A percentile compares a stretch with the other conserved stretches of the same genome.
Conservation (phyloP, 345 rosid species). For the Eucalyptus albens region DNA sequence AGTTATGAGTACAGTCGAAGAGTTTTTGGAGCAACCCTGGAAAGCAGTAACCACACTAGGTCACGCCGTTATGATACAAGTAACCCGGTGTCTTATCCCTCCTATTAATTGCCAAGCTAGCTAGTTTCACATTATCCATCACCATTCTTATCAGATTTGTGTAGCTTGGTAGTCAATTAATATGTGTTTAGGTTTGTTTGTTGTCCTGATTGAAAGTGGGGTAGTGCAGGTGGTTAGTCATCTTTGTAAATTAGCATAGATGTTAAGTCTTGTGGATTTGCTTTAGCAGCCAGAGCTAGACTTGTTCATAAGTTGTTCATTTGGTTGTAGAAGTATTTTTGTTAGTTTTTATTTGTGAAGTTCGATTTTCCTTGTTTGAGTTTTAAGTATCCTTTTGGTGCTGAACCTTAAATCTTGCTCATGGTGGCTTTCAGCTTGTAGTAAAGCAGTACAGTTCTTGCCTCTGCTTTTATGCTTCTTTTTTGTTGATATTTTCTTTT, state of each 20-base stretch:
- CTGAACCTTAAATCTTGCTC: background rate
- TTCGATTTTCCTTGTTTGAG: background rate
- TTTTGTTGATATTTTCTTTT: background rate
- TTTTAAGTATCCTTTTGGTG: background rate
- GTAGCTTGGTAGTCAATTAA: background rate
- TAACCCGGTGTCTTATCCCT: constrained; percentile 15
- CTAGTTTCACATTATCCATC: background rate
- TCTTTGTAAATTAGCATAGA: background rate
- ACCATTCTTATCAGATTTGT: background rate
- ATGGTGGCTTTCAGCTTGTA: background rate
- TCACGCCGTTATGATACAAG: constrained; percentile 36
- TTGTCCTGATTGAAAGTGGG: background rate
- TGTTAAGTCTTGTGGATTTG: background rate
- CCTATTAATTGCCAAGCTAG: constrained; percentile 5
- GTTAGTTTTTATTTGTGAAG: background rate
- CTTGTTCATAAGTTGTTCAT: background rate
- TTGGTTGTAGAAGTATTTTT: background rate
- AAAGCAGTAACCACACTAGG: constrained; percentile 41
- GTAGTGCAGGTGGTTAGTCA: background rate
- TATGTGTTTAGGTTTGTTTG: background rate
- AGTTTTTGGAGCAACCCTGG: constrained; percentile 43
- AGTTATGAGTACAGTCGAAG: constrained; percentile 57
- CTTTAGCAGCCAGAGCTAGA: background rate
- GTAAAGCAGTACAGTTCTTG: background rate
- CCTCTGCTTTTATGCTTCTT: background rate